phyloP scores from a whole-genome alignment of 345 rosid genomes.

The Barbarea vulgaris region DNA sequence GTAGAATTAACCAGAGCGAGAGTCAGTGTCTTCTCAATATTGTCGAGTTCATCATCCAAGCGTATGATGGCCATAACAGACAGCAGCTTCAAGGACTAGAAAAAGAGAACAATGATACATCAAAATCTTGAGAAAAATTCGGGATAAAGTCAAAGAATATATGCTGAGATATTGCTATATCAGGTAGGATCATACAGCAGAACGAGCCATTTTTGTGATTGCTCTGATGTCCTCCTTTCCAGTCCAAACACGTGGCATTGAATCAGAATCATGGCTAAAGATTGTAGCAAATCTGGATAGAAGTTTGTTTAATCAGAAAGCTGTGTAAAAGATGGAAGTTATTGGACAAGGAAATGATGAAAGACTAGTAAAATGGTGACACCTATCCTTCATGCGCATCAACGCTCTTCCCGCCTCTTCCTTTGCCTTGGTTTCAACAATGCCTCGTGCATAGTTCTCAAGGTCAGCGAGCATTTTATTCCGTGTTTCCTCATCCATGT shows the following conservation, averaged over 20 bases:
- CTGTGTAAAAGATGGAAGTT: constrained; percentile 17
- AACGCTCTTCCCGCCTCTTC: constrained; percentile 91
- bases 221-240: constrained; percentile 98
- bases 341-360: constrained; percentile 23
- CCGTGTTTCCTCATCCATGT: constrained; percentile 64
- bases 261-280: constrained; percentile 93
- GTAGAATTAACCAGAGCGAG: constrained; percentile 60
- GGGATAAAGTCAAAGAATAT: not conserved
- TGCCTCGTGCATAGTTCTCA: constrained; percentile 63
- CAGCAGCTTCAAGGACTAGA: constrained; percentile 87
- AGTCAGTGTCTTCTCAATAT: constrained; percentile 64
- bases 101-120: constrained; percentile 26
- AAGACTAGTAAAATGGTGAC: constrained; percentile 27
- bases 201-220: constrained; percentile 88
- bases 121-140: constrained; percentile 10
- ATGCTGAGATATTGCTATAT: constrained; percentile 17
- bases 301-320: constrained; percentile 30
- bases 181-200: constrained; percentile 58
- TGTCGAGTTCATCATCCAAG: constrained; percentile 72
- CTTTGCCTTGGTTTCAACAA: constrained; percentile 86
- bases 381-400: constrained; percentile 96
- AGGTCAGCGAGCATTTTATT: constrained; percentile 65
- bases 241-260: constrained; percentile 98
- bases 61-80: constrained; percentile 88
- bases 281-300: constrained; percentile 76